phyloP scores from a whole-genome alignment of 2,329 filamentous ascomycete genomes.

The Tolypocladium tropicale region DNA sequence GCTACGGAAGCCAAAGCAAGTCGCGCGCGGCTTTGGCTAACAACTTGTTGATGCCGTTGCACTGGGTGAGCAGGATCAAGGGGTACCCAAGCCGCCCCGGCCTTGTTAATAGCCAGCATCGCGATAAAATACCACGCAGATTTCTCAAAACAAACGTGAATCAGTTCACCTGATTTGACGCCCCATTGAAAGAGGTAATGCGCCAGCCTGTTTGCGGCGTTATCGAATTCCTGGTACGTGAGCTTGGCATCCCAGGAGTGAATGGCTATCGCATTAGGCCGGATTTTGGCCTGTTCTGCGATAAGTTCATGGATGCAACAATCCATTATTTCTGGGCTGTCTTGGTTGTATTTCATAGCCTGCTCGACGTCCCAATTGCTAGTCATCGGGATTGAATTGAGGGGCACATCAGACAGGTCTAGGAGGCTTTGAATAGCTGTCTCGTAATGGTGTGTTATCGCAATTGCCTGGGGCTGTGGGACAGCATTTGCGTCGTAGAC shows the following conservation, averaged over 20 bases:
- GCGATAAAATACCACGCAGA: conserved; percentile 6
- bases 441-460: too few species aligned
- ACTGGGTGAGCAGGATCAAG: conserved; percentile 2
- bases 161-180: conserved; percentile 5
- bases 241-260: conserved; percentile 29
- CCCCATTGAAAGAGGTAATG: conserved; percentile 5
- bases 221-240: conserved; percentile 26
- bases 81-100: conserved; percentile 6
- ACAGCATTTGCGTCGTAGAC: too few species aligned
- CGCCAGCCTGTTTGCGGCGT: conserved; percentile 1
- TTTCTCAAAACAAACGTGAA: not conserved
- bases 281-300: not conserved
- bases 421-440: not conserved
- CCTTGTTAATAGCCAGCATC: conserved; percentile 5
- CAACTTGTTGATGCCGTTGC: not conserved
- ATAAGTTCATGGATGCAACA: not conserved
- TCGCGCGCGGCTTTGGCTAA: not conserved
- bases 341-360: too few species aligned
- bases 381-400: not conserved
- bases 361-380: not conserved
- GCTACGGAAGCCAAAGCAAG: not conserved
- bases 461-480: too few species aligned
- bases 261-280: conserved; percentile 21
- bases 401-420: not conserved
- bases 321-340: not conserved